Evolutionary conservation across 441 rosid genomes (phyloP).

Genomic region (Mallotus japonicus): DNA sequence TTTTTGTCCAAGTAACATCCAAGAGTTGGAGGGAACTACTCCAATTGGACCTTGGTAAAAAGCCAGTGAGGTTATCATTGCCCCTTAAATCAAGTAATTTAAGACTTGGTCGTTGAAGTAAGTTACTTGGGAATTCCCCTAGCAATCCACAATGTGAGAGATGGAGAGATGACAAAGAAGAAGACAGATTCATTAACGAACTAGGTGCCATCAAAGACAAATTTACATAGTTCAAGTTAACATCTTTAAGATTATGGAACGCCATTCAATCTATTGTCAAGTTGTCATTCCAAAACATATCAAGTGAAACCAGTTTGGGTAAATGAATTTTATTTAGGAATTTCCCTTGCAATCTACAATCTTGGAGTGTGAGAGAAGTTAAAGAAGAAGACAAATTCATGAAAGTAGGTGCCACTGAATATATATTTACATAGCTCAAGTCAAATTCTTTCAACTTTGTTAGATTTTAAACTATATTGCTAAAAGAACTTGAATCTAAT

Average conservation of each 20-base stretch:
- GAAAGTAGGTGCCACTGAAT: no score
- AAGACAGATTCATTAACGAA: not conserved
- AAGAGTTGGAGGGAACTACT: not conserved
- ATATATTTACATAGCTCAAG: no score
- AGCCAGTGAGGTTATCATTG: not conserved
- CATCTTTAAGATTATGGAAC: not conserved
- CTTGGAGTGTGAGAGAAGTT: no score
- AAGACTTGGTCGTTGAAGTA: not conserved
- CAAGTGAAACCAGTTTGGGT: not conserved
- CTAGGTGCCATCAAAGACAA: not conserved
- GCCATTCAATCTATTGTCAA: not conserved
- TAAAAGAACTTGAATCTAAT: no score
- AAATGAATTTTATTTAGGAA: no score
- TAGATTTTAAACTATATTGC: no score
- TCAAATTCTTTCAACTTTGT: no score
- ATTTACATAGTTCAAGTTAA: not conserved
- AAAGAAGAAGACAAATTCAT: no score
- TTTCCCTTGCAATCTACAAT: no score
- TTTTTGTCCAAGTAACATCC: not conserved
- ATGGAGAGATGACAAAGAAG: not conserved
- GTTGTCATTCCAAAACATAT: not conserved
- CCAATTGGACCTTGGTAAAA: not conserved
- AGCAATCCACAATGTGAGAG: not conserved
- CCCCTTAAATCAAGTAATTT: not conserved
- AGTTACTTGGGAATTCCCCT: not conserved